Evolutionary conservation across 371 early-diverging fungal genomes (phyloP), one percentile per base, ranked within the genome.

Genomic region (Mucor irregularis): DNA sequence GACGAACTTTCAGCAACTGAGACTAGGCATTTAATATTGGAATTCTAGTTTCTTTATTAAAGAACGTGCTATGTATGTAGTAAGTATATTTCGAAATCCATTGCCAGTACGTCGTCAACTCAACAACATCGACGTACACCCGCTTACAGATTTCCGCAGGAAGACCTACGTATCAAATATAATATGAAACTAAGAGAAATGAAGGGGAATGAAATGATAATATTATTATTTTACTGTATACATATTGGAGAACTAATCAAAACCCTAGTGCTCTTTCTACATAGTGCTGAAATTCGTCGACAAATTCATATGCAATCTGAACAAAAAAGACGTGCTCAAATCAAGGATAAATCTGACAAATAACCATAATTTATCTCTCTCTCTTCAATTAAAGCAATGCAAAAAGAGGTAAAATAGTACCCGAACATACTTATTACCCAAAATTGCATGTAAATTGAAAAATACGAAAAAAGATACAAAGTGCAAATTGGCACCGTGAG

Each of bases 251-350:
- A n/a, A n/a, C n/a, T n/a, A n/a, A n/a, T n/a, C n/a, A n/a, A n/a
- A n/a, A n/a, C n/a, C n/a, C n/a, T n/a, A n/a, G n/a, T n/a, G n/a
- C n/a, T n/a, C n/a, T n/a, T n/a, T n/a, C n/a, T n/a, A n/a, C n/a
- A n/a, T n/a, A 61, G 52, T 21, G 37, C 37, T 25, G 76, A 76
- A 37, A 38, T 72, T 47, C 67, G 76, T 9, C 64, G 72, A 21
- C 76, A 68, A 50, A 67, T 76, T 28, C 76, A 76, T 47, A 76
- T 76, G 31, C 76, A 76, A 35, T 72, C 73, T 16, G 76, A 75
- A 24, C 76, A 75, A 51, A 75, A 70, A 52, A 58, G 76, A 48
- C 61, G 76, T 43, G 75, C 75, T 49, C 72, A 74, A 55, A 74
- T 74, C 38, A 74, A 74, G 56, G 75, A 58, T 45, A 79, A 80